Conservation (phyloP, 257 asterid species). For the Solanum medicagineum region DNA sequence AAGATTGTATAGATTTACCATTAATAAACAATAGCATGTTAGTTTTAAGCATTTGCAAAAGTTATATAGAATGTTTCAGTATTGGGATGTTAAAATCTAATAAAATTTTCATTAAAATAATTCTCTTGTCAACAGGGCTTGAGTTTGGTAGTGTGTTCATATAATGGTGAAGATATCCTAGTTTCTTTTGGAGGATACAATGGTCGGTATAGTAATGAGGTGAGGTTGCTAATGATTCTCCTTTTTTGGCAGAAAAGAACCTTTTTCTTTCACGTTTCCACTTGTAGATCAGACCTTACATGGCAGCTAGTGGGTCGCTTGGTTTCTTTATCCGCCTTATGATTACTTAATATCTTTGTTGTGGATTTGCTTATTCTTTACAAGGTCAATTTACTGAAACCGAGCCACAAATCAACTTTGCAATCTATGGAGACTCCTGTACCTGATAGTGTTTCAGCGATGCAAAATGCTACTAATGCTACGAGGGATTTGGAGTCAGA, state of each 20-base stretch:
- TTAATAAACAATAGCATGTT: not conserved
- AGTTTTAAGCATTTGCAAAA: not conserved
- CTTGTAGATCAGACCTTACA: not conserved
- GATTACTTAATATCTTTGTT: conserved; percentile 2
- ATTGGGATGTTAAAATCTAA: not conserved
- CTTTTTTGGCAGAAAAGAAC: not conserved
- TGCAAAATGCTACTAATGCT: conserved; percentile 69
- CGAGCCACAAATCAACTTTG: conserved; percentile 81
- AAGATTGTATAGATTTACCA: not conserved
- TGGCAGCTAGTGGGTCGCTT: not conserved
- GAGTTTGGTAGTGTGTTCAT: conserved; percentile 80
- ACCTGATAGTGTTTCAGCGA: conserved; percentile 87
- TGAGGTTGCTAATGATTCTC: conserved; percentile 14
- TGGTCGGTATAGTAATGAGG: conserved; percentile 98
- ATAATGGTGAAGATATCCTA: conserved; percentile 69
- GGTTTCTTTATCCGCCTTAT: not conserved
- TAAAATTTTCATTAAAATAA: not conserved
- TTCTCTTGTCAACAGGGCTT: conserved; percentile 40
- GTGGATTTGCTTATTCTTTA: conserved; percentile 9
- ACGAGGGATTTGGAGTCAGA: conserved; percentile 82
- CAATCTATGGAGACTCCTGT: conserved; percentile 59
- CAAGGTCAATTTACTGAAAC: conserved; percentile 85
- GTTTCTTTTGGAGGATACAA: conserved; percentile 97
- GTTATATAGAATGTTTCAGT: not conserved
- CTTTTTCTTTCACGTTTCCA: not conserved